phyloP scores from a whole-genome alignment of 441 rosid genomes.

The Populus hybrid region DNA sequence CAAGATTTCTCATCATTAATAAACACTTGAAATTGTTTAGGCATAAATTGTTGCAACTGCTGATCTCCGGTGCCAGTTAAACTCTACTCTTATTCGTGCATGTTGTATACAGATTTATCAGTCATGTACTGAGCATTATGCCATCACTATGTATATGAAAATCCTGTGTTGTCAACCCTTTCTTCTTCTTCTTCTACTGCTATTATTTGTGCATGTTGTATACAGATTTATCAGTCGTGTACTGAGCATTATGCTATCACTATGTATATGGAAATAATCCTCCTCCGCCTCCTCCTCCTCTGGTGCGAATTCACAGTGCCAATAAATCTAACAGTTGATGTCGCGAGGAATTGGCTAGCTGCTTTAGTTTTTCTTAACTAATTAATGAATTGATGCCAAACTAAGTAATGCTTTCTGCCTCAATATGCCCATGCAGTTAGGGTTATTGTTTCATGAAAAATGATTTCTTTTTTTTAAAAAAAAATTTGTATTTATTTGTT shows the following conservation, averaged over 20 bases:
- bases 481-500: too few relatives aligned
- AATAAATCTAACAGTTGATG: too few relatives aligned
- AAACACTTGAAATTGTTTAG: conserved; percentile 7
- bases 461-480: too few relatives aligned
- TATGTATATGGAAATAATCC: neutral
- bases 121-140: neutral
- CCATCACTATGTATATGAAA: neutral
- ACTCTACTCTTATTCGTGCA: conserved; percentile 7
- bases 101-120: conserved; percentile 14
- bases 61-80: neutral
- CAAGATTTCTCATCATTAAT: conserved; percentile 55
- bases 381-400: too few relatives aligned
- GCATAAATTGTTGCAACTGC: neutral
- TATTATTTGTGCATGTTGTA: conserved; percentile 16
- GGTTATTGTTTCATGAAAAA: too few relatives aligned
- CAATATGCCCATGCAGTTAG: too few relatives aligned
- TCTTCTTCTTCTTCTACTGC: neutral
- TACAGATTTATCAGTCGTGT: neutral
- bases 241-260: neutral
- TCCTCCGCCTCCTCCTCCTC: too few relatives aligned
- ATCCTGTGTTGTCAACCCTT: neutral
- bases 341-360: too few relatives aligned
- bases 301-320: too few relatives aligned
- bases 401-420: too few relatives aligned
- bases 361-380: too few relatives aligned